Base-by-base conservation (phyloP, 352 stramenopile genomes). In the Globisporangium canariense region DNA sequence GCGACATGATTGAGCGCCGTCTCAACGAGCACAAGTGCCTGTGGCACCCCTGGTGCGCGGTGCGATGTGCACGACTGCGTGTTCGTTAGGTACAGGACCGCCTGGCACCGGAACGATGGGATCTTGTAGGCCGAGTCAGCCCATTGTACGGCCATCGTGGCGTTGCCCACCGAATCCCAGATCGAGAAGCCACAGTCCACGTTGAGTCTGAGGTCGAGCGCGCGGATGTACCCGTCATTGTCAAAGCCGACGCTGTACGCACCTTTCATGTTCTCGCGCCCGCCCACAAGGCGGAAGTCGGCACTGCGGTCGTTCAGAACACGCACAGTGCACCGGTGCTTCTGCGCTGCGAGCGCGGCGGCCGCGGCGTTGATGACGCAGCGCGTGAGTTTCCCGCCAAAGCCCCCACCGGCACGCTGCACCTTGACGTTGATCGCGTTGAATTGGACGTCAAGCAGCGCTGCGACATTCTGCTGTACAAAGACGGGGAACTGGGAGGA, bases 341-440 rank as follows among this genome's bases (percentile, higher is more conserved):
- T 63, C 65, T 97, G 90, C 0, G 93, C 93, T 2, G 90, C 94
- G 30, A 99, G 81, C 5, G 96, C 92, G 36, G 92, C 89, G 2
- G 95, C 94, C 38, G 87, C 96, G 11, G 93, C 93, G 1, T 95
- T 78, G 71, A 99, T 98, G 55, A 75, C 89, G 50, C 76, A 97
- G 9, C 93, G 81, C n/a, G 95, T 98, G 73, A 98, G 91, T 70
- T 99, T 99, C 32, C 96, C 97, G 32, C 97, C 96, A 79, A 99
- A 99, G 13, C 91, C 96, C 58, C 96, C 97, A 43, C 97, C 97
- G 69, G 98, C 97, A 22, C 97, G 83, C 74, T 99, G 99, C 14
- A 94, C 89, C 32, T 80, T 86, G 25, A 90, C 94, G 30, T 97
- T 89, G 16, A 99, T 92, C 30, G 96, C 90, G 58, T 93, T 90